phyloP scores from a whole-genome alignment of 495 filamentous ascomycete genomes.

The Rusavskia elegans region DNA sequence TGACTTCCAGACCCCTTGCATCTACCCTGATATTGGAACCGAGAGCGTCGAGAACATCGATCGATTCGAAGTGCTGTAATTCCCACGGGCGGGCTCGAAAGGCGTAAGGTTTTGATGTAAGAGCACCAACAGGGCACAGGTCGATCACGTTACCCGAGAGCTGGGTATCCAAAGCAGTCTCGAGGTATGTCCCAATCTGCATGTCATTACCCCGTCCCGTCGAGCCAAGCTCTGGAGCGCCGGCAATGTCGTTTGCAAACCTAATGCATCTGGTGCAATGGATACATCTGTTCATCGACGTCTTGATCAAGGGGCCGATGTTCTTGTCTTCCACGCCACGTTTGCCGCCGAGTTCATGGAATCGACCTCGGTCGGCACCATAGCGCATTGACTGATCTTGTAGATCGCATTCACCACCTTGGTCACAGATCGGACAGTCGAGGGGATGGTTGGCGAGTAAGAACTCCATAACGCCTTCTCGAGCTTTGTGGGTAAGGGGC shows the following conservation, averaged over 20 bases:
- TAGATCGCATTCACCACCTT: conserved; percentile 95
- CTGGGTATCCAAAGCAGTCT: conserved; percentile 79
- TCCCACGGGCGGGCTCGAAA: conserved; percentile 97
- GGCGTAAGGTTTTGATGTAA: conserved; percentile 93
- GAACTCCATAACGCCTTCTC: conserved; percentile 98
- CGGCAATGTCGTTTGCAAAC: conserved; percentile 94
- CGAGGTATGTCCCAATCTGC: conserved; percentile 95
- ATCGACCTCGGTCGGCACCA: conserved; percentile 86
- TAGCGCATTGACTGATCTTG: conserved; percentile 99
- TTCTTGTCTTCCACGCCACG: conserved; percentile 98
- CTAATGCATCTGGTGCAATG: conserved; percentile 96
- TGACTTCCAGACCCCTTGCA: conserved; percentile 84
- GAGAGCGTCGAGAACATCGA: conserved; percentile 83
- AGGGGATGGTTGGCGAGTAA: conserved; percentile 92
- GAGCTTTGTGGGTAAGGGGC: conserved; percentile 86
- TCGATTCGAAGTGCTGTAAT: conserved; percentile 78
- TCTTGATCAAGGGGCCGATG: conserved; percentile 96
- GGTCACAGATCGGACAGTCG: conserved; percentile 96
- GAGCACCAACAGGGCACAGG: conserved; percentile 89
- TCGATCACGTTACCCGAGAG: conserved; percentile 96
- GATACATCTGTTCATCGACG: conserved; percentile 99
- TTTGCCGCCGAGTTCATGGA: conserved; percentile 90
- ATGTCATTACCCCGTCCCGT: conserved; percentile 90
- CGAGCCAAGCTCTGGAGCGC: conserved; percentile 86
- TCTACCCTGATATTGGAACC: conserved; percentile 92